Evolutionary conservation across 2,329 filamentous ascomycete genomes (phyloP).

Genomic region (Aspergillus japonicus): DNA sequence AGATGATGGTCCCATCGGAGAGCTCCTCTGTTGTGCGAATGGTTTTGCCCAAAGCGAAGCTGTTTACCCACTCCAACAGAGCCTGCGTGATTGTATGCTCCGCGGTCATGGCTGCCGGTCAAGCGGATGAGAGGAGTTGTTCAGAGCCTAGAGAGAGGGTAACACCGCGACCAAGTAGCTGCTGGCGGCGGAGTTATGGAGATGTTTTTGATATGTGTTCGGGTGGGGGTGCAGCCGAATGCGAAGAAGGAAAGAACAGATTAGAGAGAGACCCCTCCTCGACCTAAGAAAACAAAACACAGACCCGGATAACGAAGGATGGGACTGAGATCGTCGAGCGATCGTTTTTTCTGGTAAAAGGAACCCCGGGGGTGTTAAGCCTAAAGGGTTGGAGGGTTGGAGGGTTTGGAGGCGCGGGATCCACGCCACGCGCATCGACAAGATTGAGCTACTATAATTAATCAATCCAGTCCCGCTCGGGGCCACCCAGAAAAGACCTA

Average conservation of each 20-base stretch:
- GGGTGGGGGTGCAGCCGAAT: neutral
- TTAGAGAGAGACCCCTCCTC: slow-evolving; percentile 2
- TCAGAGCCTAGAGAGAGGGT: slow-evolving; percentile 4
- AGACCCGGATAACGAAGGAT: neutral
- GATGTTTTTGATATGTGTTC: neutral
- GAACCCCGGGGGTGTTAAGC: slow-evolving; percentile 1
- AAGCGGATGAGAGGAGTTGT: slow-evolving; percentile 10
- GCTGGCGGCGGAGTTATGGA: slow-evolving; percentile 3
- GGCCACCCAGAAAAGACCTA: neutral
- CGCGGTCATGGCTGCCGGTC: slow-evolving; percentile 40
- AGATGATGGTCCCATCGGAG: slow-evolving; percentile 46
- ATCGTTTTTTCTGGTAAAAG: slow-evolving; percentile 1
- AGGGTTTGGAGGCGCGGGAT: slow-evolving; percentile 1
- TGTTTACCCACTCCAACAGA: slow-evolving; percentile 50
- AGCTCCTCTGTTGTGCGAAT: slow-evolving; percentile 43
- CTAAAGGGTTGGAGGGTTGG: neutral
- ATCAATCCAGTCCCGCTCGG: slow-evolving; percentile 2
- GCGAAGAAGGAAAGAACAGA: neutral
- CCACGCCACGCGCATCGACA: slow-evolving; percentile 12
- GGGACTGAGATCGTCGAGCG: slow-evolving; percentile 1
- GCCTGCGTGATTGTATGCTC: slow-evolving; percentile 47
- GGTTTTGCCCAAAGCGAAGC: slow-evolving; percentile 44
- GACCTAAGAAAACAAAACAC: neutral
- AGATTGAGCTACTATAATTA: slow-evolving; percentile 10
- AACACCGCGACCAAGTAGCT: slow-evolving; percentile 13